phyloP scores from a whole-genome alignment of 2,329 filamentous ascomycete species.

The Penicillium sp. region DNA sequence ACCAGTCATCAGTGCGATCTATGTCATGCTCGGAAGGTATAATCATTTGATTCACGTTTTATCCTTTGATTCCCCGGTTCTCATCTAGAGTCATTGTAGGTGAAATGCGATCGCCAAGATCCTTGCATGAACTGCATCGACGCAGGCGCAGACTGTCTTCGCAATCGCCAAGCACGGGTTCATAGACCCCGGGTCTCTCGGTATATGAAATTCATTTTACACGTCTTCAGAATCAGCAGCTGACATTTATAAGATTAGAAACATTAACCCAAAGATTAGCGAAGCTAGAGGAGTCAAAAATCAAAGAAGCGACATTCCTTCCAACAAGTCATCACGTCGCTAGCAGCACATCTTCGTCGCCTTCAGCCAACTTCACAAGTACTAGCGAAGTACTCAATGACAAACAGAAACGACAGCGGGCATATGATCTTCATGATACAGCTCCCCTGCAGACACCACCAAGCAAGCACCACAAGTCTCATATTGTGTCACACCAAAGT shows the following conservation, averaged over 20 bases:
- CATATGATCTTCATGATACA: neutral
- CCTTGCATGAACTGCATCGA: constrained; percentile 50
- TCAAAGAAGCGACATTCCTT: constrained; percentile 1
- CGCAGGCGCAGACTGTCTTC: constrained; percentile 36
- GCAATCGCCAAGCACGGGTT: constrained; percentile 21
- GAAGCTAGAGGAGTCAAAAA: constrained; percentile 18
- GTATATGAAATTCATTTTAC: neutral
- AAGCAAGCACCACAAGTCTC: constrained; percentile 14
- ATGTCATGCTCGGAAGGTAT: constrained; percentile 38
- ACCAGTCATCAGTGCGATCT: constrained; percentile 30
- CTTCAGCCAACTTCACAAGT: neutral
- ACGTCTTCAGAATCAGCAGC: neutral
- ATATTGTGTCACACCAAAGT: constrained; percentile 6
- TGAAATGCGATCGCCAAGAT: constrained; percentile 44
- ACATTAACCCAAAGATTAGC: constrained; percentile 19
- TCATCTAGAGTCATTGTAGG: constrained; percentile 21
- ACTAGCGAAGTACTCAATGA: neutral
- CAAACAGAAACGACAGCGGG: constrained; percentile 6
- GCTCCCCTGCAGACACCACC: neutral
- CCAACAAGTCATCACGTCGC: constrained; percentile 7
- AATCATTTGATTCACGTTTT: too few relatives aligned
- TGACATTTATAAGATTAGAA: constrained; percentile 16
- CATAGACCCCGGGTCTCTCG: constrained; percentile 23
- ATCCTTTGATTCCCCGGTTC: neutral
- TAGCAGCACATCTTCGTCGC: constrained; percentile 9